A percentile compares a stretch with the other conserved stretches of the same genome.
phyloP scores from a whole-genome alignment of 805 yeast species.

The Cyberlindnera subsufficiens region DNA sequence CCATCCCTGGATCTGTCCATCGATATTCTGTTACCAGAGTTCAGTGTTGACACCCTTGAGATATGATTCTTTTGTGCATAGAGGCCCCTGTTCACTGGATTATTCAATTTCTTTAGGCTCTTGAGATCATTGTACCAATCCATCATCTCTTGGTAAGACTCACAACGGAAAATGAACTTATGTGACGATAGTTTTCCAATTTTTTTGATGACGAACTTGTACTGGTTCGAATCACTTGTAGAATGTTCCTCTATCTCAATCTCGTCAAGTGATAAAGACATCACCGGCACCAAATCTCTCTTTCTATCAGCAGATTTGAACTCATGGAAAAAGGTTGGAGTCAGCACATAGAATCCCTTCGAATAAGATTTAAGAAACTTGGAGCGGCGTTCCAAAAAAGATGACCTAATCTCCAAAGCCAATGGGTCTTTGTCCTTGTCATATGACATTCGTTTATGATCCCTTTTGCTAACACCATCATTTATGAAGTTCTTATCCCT shows the following conservation, averaged over 20 bases:
- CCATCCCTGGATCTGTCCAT: constrained; percentile 3
- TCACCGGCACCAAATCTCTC: constrained; percentile 74
- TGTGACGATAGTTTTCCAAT: constrained; percentile 77
- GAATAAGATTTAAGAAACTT: constrained; percentile 90
- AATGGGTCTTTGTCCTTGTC: constrained; percentile 65
- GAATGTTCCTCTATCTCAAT: constrained; percentile 83
- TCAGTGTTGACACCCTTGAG: constrained; percentile 25
- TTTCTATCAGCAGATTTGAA: constrained; percentile 79
- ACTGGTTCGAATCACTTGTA: constrained; percentile 55
- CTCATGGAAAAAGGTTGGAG: constrained; percentile 86
- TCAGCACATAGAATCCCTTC: constrained; percentile 84
- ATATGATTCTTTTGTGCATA: constrained; percentile 21
- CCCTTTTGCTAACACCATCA: constrained; percentile 55
- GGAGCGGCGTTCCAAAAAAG: constrained; percentile 82
- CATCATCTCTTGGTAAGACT: constrained; percentile 71
- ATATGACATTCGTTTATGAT: constrained; percentile 54
- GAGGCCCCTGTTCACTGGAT: constrained; percentile 24
- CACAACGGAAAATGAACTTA: constrained; percentile 94
- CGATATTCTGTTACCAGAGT: constrained; percentile 20
- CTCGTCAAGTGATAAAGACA: constrained; percentile 74
- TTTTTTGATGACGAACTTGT: constrained; percentile 77
- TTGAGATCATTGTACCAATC: constrained; percentile 81
- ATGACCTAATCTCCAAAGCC: constrained; percentile 64
- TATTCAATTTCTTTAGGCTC: constrained; percentile 54
- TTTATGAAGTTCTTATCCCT: constrained; percentile 70